Evolutionary conservation across 2,329 filamentous ascomycete species (phyloP), one percentile per base, ranked within the genome.

Genomic region (Pseudodiploospora longispora): DNA sequence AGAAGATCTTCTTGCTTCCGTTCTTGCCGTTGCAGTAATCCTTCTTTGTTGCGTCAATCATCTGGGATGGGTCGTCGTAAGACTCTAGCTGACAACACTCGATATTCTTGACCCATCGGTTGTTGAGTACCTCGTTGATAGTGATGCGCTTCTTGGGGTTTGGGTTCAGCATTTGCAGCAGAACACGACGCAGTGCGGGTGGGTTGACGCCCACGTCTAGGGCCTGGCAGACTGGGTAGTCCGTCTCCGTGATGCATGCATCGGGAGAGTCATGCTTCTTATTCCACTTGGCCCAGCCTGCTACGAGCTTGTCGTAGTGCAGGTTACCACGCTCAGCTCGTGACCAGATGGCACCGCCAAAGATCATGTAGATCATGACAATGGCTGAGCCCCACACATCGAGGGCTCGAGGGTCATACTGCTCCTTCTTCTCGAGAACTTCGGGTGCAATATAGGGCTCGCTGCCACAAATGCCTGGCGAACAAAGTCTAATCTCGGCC

Each of bases 361-460:
- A 85, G 34, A 78, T 78, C 51, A 95, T 77, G 50, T 84, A 82
- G 47, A 95, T 69, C 74, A 87, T 91, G 52, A 93, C 83, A 46
- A 95, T 82, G 27, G 83, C 89, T 41, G 84, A 84, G 43, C 85
- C 84, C 89, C 89, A 95, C 9, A 94, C 83, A 57, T 95, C 89
- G 9, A 94, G 69, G 4, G 83, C 78, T 38, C 87, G 81, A 1
- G 89, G 83, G 58, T 95, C 89, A 55, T 76, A 81, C 41, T 71
- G 64, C 55, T 67, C 64, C 50, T 80, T 71, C 69, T 86, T 87
- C 38, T 72, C 74, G 32, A 93, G 69, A 5, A 95, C 86, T 61
- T 95, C 88, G 1, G 89, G 89, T 0, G 88, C 86, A 55, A 93
- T 89, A 61, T 95, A 95, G 2, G 88, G 88, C 55, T 85, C 72